phyloP scores from a whole-genome alignment of 2,329 filamentous ascomycete genomes.

The Stromatinia cepivora region DNA sequence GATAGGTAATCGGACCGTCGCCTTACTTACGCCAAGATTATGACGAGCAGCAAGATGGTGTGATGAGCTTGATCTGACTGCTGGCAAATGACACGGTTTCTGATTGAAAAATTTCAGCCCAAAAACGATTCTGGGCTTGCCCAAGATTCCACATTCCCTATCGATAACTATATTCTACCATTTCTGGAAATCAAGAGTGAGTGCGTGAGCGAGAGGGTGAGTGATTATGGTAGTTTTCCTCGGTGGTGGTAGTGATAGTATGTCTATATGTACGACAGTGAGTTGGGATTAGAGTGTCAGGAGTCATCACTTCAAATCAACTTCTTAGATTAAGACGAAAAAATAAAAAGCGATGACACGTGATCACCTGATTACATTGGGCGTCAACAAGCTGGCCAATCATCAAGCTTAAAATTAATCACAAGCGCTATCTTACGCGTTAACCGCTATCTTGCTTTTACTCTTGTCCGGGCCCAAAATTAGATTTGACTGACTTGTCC shows the following conservation, averaged over 20 bases:
- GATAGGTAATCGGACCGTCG: slow-evolving; percentile 16
- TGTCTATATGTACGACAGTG: not conserved
- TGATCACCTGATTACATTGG: slow-evolving; percentile 12
- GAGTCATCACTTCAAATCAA: not conserved
- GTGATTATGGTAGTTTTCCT: not conserved
- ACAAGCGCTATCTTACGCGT: slow-evolving; percentile 24
- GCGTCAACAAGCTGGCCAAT: slow-evolving; percentile 6
- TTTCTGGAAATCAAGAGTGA: not conserved
- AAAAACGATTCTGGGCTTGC: not conserved
- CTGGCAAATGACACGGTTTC: slow-evolving; percentile 18
- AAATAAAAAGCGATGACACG: not conserved
- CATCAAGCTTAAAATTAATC: not conserved
- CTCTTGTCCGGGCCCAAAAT: slow-evolving; percentile 1
- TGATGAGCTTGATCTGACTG: slow-evolving; percentile 7
- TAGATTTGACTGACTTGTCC: not conserved
- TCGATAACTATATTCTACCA: not conserved
- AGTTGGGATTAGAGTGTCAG: slow-evolving; percentile 8
- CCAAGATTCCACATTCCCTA: not conserved
- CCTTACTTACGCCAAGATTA: not conserved
- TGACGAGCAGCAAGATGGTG: slow-evolving; percentile 1
- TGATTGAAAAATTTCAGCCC: not conserved
- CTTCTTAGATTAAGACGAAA: not conserved
- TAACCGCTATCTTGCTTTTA: slow-evolving; percentile 22
- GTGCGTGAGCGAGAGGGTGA: not conserved
- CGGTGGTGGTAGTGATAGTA: not conserved